Conservation (phyloP, 768 basidiomycete species). For the Pleurotus sapidus region DNA sequence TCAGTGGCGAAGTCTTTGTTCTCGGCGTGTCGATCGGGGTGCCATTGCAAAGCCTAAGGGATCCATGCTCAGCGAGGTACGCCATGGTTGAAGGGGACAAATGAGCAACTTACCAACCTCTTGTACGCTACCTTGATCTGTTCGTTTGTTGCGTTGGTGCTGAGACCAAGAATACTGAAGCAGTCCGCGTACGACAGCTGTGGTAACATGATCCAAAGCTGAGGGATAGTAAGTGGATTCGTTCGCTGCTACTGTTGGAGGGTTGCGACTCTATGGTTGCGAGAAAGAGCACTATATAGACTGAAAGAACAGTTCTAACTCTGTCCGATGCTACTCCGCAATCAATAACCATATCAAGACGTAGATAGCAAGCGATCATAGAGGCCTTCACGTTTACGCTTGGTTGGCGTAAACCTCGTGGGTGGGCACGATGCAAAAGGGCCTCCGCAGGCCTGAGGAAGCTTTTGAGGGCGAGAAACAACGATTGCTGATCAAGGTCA, state of each 20-base stretch:
- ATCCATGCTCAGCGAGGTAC: background rate
- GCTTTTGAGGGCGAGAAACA: background rate
- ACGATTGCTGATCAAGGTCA: background rate
- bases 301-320: constrained; percentile 4
- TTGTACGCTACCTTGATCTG: constrained; percentile 49
- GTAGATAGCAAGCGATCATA: constrained; percentile 3
- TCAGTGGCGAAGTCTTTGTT: constrained; percentile 51
- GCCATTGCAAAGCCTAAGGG: constrained; percentile 57
- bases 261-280: background rate
- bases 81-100: constrained; percentile 16
- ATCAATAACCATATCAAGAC: constrained; percentile 8
- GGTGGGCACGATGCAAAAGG: constrained; percentile 2
- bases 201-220: background rate
- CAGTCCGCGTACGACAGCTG: constrained; percentile 1
- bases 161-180: background rate
- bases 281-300: background rate
- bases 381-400: constrained; percentile 6
- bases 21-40: constrained; percentile 58
- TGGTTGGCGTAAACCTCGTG: constrained; percentile 1
- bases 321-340: constrained; percentile 9
- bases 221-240: background rate
- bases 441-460: background rate
- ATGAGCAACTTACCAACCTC: constrained; percentile 43
- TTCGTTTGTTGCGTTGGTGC: constrained; percentile 4
- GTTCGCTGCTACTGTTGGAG: background rate